Evolutionary conservation across 2,329 filamentous ascomycete species (phyloP).

Genomic region (Clarireedia hainanense): DNA sequence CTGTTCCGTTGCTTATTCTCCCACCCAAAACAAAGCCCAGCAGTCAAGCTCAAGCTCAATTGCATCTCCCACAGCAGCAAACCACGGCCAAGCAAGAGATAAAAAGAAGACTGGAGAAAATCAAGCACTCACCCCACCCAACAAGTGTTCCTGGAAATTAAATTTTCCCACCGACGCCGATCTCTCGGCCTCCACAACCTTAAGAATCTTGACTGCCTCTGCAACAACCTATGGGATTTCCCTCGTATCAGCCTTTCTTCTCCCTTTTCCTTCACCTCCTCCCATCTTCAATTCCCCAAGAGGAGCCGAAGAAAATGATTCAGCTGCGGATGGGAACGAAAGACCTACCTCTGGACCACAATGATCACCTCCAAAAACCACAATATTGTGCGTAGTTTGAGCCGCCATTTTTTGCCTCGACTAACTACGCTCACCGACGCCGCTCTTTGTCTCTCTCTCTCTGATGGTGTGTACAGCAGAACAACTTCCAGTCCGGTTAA

Average conservation of each 20-base stretch:
- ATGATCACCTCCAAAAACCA: slow-evolving; percentile 77
- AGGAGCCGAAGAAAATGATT: too few relatives aligned
- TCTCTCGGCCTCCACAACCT: slow-evolving; percentile 64
- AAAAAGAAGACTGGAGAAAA: neutral
- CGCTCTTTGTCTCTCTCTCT: too few relatives aligned
- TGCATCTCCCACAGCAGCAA: neutral
- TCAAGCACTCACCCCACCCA: slow-evolving; percentile 70
- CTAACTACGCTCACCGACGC: too few relatives aligned
- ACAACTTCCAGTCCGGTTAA: too few relatives aligned
- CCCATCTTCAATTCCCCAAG: neutral
- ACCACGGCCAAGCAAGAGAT: neutral
- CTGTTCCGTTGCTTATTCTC: too few relatives aligned
- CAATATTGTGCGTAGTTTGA: slow-evolving; percentile 56
- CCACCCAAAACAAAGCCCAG: too few relatives aligned
- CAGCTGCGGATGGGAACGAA: neutral
- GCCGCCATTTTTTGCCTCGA: slow-evolving; percentile 44
- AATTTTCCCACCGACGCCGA: slow-evolving; percentile 62
- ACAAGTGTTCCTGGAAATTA: slow-evolving; percentile 81
- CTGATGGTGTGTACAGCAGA: too few relatives aligned
- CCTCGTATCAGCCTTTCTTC: neutral
- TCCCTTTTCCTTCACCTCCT: neutral
- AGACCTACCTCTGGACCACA: slow-evolving; percentile 71
- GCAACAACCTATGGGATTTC: slow-evolving; percentile 58
- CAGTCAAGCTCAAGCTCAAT: too few relatives aligned
- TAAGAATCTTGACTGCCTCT: slow-evolving; percentile 82